Conservation (phyloP, 768 basidiomycete species). For the Leucocoprinus sp. region DNA sequence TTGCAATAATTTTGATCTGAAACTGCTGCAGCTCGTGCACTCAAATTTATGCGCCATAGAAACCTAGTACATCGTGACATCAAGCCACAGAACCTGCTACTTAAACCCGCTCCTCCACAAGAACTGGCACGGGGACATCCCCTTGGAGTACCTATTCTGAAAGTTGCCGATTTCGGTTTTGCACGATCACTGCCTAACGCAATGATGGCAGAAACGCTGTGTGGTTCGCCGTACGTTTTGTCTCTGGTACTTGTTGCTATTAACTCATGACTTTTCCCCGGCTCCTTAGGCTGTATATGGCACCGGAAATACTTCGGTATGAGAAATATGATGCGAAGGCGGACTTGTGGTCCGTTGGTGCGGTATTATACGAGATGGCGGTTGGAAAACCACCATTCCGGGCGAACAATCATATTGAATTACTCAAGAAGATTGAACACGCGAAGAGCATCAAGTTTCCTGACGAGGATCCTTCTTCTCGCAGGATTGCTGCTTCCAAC, state of each 20-base stretch:
- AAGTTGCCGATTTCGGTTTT: slow-evolving; percentile 98
- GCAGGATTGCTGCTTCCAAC: slow-evolving; percentile 22
- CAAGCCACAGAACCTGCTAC: slow-evolving; percentile 94
- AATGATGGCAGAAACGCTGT: slow-evolving; percentile 95
- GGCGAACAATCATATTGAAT: slow-evolving; percentile 92
- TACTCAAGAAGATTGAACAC: slow-evolving; percentile 86
- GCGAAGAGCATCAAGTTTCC: slow-evolving; percentile 93
- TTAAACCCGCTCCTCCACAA: slow-evolving; percentile 72
- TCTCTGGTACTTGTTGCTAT: background rate
- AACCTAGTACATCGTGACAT: slow-evolving; percentile 96
- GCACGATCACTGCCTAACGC: slow-evolving; percentile 86
- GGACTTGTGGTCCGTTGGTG: slow-evolving; percentile 97
- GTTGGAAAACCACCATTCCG: slow-evolving; percentile 92
- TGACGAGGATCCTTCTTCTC: slow-evolving; percentile 64
- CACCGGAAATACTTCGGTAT: slow-evolving; percentile 93
- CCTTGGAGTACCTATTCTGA: slow-evolving; percentile 86
- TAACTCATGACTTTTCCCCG: too few relatives aligned
- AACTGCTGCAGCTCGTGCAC: slow-evolving; percentile 63
- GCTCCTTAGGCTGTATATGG: slow-evolving; percentile 82
- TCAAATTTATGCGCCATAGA: slow-evolving; percentile 83
- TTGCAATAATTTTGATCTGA: background rate
- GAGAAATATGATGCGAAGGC: slow-evolving; percentile 98
- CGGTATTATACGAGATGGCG: slow-evolving; percentile 92
- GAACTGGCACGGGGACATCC: slow-evolving; percentile 87
- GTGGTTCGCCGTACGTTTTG: slow-evolving; percentile 88